Evolutionary conservation across 108 stramenopile genomes (phyloP).

Genomic region (Nitzschia palea): DNA sequence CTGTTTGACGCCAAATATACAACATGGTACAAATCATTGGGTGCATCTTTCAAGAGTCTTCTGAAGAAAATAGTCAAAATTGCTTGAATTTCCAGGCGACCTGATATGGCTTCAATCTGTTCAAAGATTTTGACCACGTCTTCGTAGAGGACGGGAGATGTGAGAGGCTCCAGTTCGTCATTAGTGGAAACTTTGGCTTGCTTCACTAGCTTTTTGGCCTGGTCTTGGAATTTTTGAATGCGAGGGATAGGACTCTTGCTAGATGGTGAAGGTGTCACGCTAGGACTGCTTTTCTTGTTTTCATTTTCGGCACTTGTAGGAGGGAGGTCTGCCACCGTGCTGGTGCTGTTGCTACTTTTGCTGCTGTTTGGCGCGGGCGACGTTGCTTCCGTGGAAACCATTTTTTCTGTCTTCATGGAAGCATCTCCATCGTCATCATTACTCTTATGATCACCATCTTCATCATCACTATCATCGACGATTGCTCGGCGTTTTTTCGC

Average conservation of each 20-base stretch:
- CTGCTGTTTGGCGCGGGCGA: background rate
- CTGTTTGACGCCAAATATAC: constrained; percentile 88
- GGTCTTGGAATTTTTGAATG: constrained; percentile 22
- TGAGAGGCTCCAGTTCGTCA: background rate
- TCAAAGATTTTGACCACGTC: constrained; percentile 72
- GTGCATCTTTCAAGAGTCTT: constrained; percentile 14
- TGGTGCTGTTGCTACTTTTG: background rate
- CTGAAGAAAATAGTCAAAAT: constrained; percentile 73
- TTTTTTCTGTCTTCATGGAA: background rate
- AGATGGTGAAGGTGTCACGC: constrained; percentile 22
- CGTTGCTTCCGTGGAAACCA: background rate
- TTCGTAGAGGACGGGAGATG: constrained; percentile 54
- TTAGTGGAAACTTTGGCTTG: constrained; percentile 24
- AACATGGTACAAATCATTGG: constrained; percentile 70
- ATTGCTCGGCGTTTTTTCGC: constrained; percentile 3
- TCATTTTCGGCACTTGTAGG: background rate
- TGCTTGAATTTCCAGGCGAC: constrained; percentile 90
- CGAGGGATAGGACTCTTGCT: constrained; percentile 17
- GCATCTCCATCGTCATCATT: background rate
- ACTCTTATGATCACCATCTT: background rate
- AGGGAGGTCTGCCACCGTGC: background rate
- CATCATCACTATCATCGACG: constrained; percentile 6
- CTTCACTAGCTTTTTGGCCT: constrained; percentile 12
- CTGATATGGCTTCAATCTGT: constrained; percentile 72
- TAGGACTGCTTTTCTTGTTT: background rate